Base-by-base conservation (phyloP, 1,139 yeast species). In the Scheffersomyces stambukii region DNA sequence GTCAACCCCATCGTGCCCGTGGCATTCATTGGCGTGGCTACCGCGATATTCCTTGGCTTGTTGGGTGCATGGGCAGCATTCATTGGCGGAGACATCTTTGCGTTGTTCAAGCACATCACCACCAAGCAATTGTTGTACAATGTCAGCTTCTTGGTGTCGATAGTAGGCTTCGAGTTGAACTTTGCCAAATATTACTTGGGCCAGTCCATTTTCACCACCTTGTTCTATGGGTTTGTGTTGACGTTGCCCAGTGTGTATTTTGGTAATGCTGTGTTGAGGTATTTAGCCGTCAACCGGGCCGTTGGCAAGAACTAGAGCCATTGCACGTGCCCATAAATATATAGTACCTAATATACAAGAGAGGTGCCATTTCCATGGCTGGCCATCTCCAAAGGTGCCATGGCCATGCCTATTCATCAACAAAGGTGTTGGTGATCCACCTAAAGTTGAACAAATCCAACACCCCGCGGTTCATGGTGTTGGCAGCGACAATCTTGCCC, bases 401-500 rank as follows among this genome's bases (percentile, higher is more conserved):
- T n/a, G n/a, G 17, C 11, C 15, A 6, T 9, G 8, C 13, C n/a
- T 19, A 19, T 29, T 46, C 59, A 28, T 40, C 43, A 9, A 47
- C 41, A 40, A 55, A 62, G 3, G 52, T 61, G 45, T 78, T 80
- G 14, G 55, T 51, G 19, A 81, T 64, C 61, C 65, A 59, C 45
- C 83, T 60, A 37, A 75, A 77, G 16, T 73, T 72, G 66, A 72
- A 73, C 26, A 66, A 55, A 37, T 64, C 64, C 2, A 62, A 59
- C 27, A 50, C 46, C 1, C 68, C 65, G 30, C 51, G 51, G 33
- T 59, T 54, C 55, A 68, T 41, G 9, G 70, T 62, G 35, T 69
- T 66, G 13, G 69, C 86, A 1, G 86, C 91, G n/a, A 81, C 72
- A 8, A 91, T 80, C 47, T 84, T 86, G 1, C 98, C 99, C 42